Base-by-base conservation (phyloP, 1,284 basidiomycete genomes). In the Ceratobasidium sp. region DNA sequence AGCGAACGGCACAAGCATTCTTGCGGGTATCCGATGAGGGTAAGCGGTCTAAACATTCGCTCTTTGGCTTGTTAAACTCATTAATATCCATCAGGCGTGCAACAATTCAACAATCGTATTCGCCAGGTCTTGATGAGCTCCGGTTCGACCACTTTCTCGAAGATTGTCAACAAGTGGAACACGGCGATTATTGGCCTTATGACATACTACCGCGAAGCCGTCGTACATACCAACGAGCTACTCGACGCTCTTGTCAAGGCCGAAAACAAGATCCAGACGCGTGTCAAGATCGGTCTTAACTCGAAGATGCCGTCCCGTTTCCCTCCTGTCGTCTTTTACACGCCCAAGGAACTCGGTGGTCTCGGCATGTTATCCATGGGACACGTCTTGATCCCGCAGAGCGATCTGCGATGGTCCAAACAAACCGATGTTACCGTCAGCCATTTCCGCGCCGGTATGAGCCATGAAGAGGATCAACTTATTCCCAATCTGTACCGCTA, bases 91-190 rank as follows among this genome's bases (percentile, higher is more conserved):
- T n/a, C n/a, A 91, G 94, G 94, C 81, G 95, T 99, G 66, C 94
- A 97, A 82, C 93, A 95, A 83, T 98, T 98, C 89, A 96, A 97
- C 86, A 98, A 98, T 85, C 90, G 96, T 68, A 97, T 99, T 81
- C 91, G 97, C 76, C 97, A 99, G 85, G 94, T 99, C 23, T 87
- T 99, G 80, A 99, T 99, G 98, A 96, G 96, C 82, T 99, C 98
- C 1, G 98, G 98, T 79, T 97, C 96, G 0, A 97, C 97, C 0
- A 99, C 98, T 0, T 99, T 99, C 90, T 96, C 95, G 79, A 99
- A 99, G 90, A 98, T 99, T 82, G 94, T 99, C 83, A 99, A 99
- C 89, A 99, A 99, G 87, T 98, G 96, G 96, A 99, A 98, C 85
- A 97, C 96, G 1, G 95, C 95, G 12, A 90, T 97, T 74, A 97